These are phyloP conservation scores for Volvox carteri DNA, from an alignment of 163 green algal species.

Conservation along the genomic window DNA sequence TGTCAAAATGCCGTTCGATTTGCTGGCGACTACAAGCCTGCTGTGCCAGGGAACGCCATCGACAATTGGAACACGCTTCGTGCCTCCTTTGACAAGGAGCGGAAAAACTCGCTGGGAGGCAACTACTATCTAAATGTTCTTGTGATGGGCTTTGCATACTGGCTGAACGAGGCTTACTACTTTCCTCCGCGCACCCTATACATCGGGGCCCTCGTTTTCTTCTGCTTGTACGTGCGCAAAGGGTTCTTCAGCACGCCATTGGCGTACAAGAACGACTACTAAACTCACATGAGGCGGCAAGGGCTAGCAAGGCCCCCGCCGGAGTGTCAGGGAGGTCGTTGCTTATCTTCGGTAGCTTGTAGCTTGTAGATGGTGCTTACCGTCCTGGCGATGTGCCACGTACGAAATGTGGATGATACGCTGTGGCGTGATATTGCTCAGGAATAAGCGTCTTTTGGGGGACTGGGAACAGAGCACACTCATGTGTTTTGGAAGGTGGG, in stretches of 20 bases:
- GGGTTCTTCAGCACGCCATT: conserved; percentile 27
- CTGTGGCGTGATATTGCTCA: too few species aligned
- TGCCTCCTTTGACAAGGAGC: conserved; percentile 35
- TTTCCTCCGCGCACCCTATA: conserved; percentile 54
- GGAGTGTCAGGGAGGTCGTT: too few species aligned
- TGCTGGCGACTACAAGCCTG: conserved; percentile 44
- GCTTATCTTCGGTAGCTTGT: too few species aligned
- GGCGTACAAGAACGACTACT: conserved; percentile 44
- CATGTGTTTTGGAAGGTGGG: too few species aligned
- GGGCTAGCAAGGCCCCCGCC: too few species aligned
- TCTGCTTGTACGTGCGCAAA: conserved; percentile 48
- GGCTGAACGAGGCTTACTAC: conserved; percentile 52
- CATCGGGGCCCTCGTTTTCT: conserved; percentile 49
- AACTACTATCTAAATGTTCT: conserved; percentile 45
- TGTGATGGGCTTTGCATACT: conserved; percentile 52
- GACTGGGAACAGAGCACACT: too few species aligned
- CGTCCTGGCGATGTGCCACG: too few species aligned
- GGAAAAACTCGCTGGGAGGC: conserved; percentile 36
- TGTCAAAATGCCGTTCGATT: background rate
- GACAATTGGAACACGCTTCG: conserved; percentile 48
- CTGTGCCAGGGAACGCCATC: conserved; percentile 42
- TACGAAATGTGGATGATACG: too few species aligned
- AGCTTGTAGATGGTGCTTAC: too few species aligned
- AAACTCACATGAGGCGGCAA: background rate
- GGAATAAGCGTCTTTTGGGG: too few species aligned